phyloP scores from a whole-genome alignment of 352 stramenopile species.

The Phytopythium montanum region DNA sequence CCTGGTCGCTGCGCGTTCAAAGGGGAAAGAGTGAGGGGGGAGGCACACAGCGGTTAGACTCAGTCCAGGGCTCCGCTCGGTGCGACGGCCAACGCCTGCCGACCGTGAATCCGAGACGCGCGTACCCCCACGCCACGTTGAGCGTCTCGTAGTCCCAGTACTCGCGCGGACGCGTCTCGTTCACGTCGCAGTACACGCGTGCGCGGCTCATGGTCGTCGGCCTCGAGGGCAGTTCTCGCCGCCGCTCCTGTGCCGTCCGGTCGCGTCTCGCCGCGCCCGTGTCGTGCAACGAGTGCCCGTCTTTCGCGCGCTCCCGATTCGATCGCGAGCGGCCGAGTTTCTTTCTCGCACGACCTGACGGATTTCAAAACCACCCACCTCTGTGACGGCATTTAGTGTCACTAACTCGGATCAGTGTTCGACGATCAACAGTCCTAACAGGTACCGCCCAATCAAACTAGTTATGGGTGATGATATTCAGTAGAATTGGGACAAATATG shows the following conservation, averaged over 20 bases:
- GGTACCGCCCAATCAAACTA: no score
- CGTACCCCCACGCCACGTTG: conserved; percentile 94
- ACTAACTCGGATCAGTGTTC: no score
- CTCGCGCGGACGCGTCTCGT: conserved; percentile 94
- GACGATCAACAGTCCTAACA: no score
- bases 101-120: neutral
- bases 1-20: conserved; percentile 85
- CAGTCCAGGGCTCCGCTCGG: neutral
- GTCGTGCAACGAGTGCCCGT: conserved; percentile 2
- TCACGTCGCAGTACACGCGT: conserved; percentile 93
- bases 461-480: no score
- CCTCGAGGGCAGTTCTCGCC: neutral
- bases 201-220: conserved; percentile 55
- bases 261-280: neutral
- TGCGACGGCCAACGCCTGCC: no score
- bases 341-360: conserved; percentile 13
- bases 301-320: conserved; percentile 7
- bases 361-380: conserved; percentile 11
- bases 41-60: neutral
- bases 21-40: neutral
- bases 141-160: conserved; percentile 99
- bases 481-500: no score
- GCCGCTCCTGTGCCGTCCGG: conserved; percentile 1
- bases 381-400: no score
- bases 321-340: conserved; percentile 7